A percentile compares a stretch with the other conserved stretches of the same genome.
Conservation (phyloP, 805 yeast genomes). For the Kodamaea fukazawae region DNA sequence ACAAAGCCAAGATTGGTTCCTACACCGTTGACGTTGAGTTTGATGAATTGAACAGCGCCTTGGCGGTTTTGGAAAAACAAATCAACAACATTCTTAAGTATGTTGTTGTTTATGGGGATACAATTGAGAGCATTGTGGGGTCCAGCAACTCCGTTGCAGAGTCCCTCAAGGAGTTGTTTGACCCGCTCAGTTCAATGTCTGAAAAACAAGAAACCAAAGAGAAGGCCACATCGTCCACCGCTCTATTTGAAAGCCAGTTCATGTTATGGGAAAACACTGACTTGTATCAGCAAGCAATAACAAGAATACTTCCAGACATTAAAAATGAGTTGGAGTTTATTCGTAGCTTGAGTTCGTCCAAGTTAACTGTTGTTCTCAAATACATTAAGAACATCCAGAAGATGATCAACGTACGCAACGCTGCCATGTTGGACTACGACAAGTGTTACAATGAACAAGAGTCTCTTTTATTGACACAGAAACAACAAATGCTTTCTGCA, state of each 20-base stretch:
- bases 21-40: slow-evolving; percentile 26
- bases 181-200: slow-evolving; percentile 17
- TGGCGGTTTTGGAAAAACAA: slow-evolving; percentile 19
- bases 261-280: slow-evolving; percentile 20
- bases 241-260: slow-evolving; percentile 12
- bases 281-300: slow-evolving; percentile 17
- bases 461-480: slow-evolving; percentile 29
- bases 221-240: slow-evolving; percentile 2
- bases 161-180: slow-evolving; percentile 20
- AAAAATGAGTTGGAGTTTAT: slow-evolving; percentile 14
- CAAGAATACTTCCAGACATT: slow-evolving; percentile 13
- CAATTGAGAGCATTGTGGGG: slow-evolving; percentile 9
- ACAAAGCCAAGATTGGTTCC: slow-evolving; percentile 8
- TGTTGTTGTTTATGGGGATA: slow-evolving; percentile 10
- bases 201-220: slow-evolving; percentile 1
- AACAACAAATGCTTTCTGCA: slow-evolving; percentile 29
- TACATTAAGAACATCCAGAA: slow-evolving; percentile 24
- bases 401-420: slow-evolving; percentile 27
- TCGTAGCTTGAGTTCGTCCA: slow-evolving; percentile 11
- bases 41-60: slow-evolving; percentile 20
- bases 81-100: slow-evolving; percentile 17
- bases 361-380: slow-evolving; percentile 14
- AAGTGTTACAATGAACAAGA: slow-evolving; percentile 27
- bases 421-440: slow-evolving; percentile 39
- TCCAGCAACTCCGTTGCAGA: slow-evolving; percentile 14